Evolutionary conservation across 2,329 filamentous ascomycete species (phyloP).

Genomic region (Microascus cirrosus): DNA sequence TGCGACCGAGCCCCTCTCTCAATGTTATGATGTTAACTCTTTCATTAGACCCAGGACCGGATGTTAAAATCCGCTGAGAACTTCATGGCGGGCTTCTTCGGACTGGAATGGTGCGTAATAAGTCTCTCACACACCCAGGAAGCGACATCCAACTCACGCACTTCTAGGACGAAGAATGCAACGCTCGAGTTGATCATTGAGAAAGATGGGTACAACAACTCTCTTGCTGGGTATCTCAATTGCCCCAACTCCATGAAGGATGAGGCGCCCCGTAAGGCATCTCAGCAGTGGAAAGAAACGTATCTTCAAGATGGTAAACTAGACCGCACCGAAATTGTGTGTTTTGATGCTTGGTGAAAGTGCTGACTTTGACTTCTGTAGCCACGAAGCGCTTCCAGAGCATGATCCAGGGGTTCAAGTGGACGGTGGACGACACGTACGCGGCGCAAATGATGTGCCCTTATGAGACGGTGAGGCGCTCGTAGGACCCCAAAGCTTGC

Average conservation of each 20-base stretch:
- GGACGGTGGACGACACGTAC: slow-evolving; percentile 53
- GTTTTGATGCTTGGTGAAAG: slow-evolving; percentile 8
- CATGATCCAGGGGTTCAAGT: slow-evolving; percentile 46
- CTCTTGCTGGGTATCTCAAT: slow-evolving; percentile 53
- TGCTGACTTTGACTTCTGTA: neutral
- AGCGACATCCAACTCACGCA: neutral
- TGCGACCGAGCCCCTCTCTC: neutral
- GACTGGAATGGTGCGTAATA: slow-evolving; percentile 47
- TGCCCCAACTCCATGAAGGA: slow-evolving; percentile 52
- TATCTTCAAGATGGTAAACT: slow-evolving; percentile 50
- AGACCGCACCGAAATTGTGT: neutral
- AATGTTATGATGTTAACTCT: slow-evolving; percentile 7
- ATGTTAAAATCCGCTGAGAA: slow-evolving; percentile 72
- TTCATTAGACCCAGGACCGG: slow-evolving; percentile 51
- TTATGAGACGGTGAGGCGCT: slow-evolving; percentile 49
- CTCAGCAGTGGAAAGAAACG: slow-evolving; percentile 45
- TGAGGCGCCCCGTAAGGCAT: slow-evolving; percentile 39
- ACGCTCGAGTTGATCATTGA: slow-evolving; percentile 67
- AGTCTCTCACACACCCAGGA: neutral
- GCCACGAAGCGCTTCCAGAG: slow-evolving; percentile 48
- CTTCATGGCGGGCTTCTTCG: slow-evolving; percentile 71
- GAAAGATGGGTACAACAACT: slow-evolving; percentile 53
- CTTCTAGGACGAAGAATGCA: slow-evolving; percentile 48
- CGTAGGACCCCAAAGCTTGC: neutral
- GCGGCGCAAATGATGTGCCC: slow-evolving; percentile 63